Evolutionary conservation across 352 stramenopile species (phyloP), one percentile per base, ranked within the genome.

Genomic region (Phytophthora meadii): DNA sequence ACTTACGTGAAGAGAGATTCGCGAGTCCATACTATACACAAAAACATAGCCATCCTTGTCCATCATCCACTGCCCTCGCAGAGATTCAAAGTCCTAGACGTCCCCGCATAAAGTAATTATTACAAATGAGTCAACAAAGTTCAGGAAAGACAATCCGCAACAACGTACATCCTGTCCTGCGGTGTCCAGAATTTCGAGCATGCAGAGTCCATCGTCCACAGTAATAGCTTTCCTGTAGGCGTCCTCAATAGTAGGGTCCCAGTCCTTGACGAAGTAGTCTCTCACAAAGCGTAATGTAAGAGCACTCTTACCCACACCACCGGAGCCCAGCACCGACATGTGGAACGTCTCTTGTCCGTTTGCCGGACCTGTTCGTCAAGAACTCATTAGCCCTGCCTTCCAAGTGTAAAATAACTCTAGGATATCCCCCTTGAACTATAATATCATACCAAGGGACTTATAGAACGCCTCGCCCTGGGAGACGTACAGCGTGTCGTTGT

Each of bases 211-310:
- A 15, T 95, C 87, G 63, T 95, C 86, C 34, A 97, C 89, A 14
- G 77, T 88, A 45, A 97, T 81, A 28, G 87, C 87, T 79, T 96
- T 96, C 48, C 88, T 79, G 70, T 97, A 97, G 12, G 90, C 90
- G 68, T 97, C 90, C 61, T 97, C 90, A 55, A 97, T 95, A 2
- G 90, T 97, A 41, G 90, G 90, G 62, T 97, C 90, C 87, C 90
- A 97, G 68, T 97, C 89, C 45, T 93, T 89, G 28, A 97, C 88
- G 68, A 96, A 97, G 60, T 94, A 93, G 55, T 96, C 90, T 67
- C 88, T 77, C 53, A 97, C 88, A 56, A 97, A 97, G 39, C 90
- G 87, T 63, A 96, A 70, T 55, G 89, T 97, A 12, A 97, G 76
- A 40, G 90, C 90, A 57, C 87, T 96, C 60, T 97, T 97, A 70